Evolutionary conservation across 2,329 filamentous ascomycete genomes (phyloP), one percentile per base, ranked within the genome.

Genomic region (Sarocladiaceae sp.): DNA sequence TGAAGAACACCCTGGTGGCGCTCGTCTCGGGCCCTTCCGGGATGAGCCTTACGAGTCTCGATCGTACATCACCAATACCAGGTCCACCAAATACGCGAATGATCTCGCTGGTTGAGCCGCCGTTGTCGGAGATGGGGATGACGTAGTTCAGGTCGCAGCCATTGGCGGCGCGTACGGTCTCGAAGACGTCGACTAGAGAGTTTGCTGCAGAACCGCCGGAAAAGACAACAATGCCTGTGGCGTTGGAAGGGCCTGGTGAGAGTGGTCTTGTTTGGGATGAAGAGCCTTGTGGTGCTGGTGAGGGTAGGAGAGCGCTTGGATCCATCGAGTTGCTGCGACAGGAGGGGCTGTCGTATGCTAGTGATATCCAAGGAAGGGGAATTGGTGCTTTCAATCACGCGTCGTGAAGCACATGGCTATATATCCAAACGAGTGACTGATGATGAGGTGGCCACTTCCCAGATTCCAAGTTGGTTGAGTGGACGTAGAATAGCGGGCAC

Each of bases 71-170:
- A 33, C 66, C 66, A 35, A 69, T 69, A 63, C 91, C 91, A 51
- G 91, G 91, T 1, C 93, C 93, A 12, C 91, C 93, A 65, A 97
- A 93, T 27, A 97, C 89, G 27, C 93, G 78, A 52, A 96, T 95
- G 56, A 96, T 71, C 68, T 97, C 91, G 34, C 88, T 95, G 2
- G 89, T 94, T 54, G 87, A 94, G 31, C 91, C 91, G 40, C 91
- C 91, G 64, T 97, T 97, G 66, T 97, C 91, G 52, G 86, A 93
- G 60, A 96, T 95, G 27, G 91, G 91, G 43, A 97, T 95, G 47
- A 96, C 81, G 62, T 95, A 94, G 64, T 80, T 88, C 33, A 94
- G 67, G 3, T 75, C 69, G 57, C 83, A 85, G 32, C 74, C 66
- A 49, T 84, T 85, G 53, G 74, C 82, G 50, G 81, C 65, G 11